phyloP scores from a whole-genome alignment of 73 alveolate species.

The Paramecium primaurelia region DNA sequence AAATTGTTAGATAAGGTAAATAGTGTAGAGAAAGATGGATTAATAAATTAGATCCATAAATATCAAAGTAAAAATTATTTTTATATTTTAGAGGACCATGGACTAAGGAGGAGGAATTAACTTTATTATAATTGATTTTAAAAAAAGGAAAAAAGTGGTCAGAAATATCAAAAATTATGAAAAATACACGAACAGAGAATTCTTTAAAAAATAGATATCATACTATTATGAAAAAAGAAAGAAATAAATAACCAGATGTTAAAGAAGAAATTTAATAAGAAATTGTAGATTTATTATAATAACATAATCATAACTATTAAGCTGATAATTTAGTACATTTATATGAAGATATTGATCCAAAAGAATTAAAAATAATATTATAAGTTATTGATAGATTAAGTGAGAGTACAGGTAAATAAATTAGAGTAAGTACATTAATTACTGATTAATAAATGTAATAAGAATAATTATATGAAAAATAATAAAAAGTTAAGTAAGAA shows the following conservation, averaged over 20 bases:
- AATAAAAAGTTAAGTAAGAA: slow-evolving; percentile 3
- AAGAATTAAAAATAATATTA: neutral
- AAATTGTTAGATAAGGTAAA: slow-evolving; percentile 59
- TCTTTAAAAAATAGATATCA: slow-evolving; percentile 51
- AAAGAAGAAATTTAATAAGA: slow-evolving; percentile 37
- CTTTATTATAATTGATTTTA: slow-evolving; percentile 7
- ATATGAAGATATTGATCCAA: slow-evolving; percentile 43
- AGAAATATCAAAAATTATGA: slow-evolving; percentile 55
- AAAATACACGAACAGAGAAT: slow-evolving; percentile 54
- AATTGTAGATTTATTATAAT: neutral
- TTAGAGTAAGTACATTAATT: neutral
- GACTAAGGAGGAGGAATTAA: slow-evolving; percentile 54
- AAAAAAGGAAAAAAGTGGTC: slow-evolving; percentile 64
- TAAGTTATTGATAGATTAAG: slow-evolving; percentile 11
- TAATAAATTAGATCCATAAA: slow-evolving; percentile 52
- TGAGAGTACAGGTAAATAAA: neutral
- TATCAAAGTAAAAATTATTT: neutral
- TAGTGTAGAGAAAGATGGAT: slow-evolving; percentile 64
- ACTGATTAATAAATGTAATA: neutral
- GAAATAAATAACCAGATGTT: slow-evolving; percentile 19
- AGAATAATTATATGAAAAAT: neutral
- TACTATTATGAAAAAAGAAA: slow-evolving; percentile 60
- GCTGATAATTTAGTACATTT: slow-evolving; percentile 48
- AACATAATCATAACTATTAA: neutral
- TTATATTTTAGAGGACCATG: slow-evolving; percentile 54